These are phyloP conservation scores for Pleurotus citrinopileatus DNA, from an alignment of 768 basidiomycete species.

Conservation along the genomic window DNA sequence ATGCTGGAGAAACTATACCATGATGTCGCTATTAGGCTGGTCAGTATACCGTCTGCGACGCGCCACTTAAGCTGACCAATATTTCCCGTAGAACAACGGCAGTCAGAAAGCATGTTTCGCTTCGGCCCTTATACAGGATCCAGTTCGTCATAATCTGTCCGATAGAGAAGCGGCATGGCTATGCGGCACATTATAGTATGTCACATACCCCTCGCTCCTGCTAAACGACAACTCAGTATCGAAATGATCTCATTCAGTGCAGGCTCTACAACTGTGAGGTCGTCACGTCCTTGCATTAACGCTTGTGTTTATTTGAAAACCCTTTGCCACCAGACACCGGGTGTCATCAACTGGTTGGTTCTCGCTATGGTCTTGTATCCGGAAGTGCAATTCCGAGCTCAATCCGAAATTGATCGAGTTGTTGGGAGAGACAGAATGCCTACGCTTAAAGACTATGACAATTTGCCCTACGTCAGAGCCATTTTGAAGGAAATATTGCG, in stretches of 20 bases:
- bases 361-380: constrained; percentile 9
- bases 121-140: constrained; percentile 9
- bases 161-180: constrained; percentile 13
- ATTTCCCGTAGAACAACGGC: too few species aligned
- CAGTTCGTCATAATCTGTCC: constrained; percentile 2
- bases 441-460: neutral
- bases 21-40: constrained; percentile 12
- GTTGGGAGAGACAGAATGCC: constrained; percentile 7
- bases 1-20: constrained; percentile 20
- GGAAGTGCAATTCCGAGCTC: neutral
- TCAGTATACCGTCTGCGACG: too few species aligned
- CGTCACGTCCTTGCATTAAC: too few species aligned
- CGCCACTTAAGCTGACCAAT: too few species aligned
- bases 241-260: constrained; percentile 2
- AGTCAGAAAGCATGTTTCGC: constrained; percentile 4
- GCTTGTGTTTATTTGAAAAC: too few species aligned
- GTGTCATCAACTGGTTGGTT: neutral
- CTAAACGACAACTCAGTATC: neutral
- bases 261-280: constrained; percentile 20
- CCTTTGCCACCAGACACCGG: neutral
- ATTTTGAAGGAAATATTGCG: constrained; percentile 11
- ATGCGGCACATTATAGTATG: constrained; percentile 13
- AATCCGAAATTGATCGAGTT: constrained; percentile 10
- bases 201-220: neutral
- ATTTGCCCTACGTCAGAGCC: constrained; percentile 6